Conservation (phyloP, 148 eudicot genomes). For the Fagopyrum homotropicum region DNA sequence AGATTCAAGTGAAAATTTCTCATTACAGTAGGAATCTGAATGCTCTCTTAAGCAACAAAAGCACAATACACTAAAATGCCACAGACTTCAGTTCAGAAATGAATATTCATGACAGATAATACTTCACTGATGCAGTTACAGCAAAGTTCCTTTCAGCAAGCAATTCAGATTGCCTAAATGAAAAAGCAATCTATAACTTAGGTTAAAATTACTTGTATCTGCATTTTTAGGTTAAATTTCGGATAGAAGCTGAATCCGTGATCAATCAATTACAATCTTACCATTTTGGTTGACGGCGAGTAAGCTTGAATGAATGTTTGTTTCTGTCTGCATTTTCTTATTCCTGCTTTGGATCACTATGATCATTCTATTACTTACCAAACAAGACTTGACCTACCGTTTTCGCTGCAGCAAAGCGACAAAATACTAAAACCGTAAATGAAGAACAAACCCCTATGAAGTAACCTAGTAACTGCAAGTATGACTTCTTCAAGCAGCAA, state of each 20-base stretch:
- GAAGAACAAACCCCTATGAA: neutral
- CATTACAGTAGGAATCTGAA: neutral
- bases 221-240: neutral
- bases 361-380: neutral
- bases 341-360: neutral
- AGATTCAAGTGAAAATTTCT: constrained; percentile 3
- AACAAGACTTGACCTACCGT: neutral
- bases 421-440: neutral
- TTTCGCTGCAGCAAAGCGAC: neutral
- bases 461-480: neutral
- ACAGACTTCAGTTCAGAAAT: neutral
- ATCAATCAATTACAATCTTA: neutral
- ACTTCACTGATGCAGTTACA: neutral
- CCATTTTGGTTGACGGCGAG: neutral
- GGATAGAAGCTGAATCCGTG: neutral
- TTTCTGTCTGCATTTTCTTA: neutral
- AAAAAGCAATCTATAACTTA: no score
- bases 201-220: neutral
- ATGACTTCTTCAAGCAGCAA: neutral
- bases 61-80: neutral
- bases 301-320: neutral
- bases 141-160: neutral
- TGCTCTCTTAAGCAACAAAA: neutral
- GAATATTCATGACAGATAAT: neutral
- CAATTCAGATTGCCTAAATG: no score